phyloP scores from a whole-genome alignment of 805 yeast species.

The Wickerhamomyces bovis region DNA sequence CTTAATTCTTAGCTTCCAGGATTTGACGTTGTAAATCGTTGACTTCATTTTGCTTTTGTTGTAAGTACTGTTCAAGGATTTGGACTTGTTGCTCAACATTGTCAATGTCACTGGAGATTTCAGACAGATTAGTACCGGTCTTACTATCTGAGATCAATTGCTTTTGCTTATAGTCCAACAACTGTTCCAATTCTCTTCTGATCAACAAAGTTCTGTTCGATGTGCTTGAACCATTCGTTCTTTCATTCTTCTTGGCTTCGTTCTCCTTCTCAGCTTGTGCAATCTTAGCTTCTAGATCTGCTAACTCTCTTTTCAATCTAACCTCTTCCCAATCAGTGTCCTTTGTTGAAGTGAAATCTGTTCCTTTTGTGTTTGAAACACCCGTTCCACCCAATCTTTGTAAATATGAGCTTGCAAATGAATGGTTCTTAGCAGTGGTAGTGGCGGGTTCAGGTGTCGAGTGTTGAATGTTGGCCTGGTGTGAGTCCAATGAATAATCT shows the following conservation, averaged over 20 bases:
- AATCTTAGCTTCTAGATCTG: conserved; percentile 65
- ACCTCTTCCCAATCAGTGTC: conserved; percentile 95
- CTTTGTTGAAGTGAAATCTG: conserved; percentile 60
- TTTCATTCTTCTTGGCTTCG: conserved; percentile 29
- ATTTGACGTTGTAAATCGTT: conserved; percentile 39
- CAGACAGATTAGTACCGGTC: conserved; percentile 33
- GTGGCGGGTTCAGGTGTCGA: conserved; percentile 13
- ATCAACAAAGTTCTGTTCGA: conserved; percentile 27
- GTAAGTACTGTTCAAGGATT: conserved; percentile 63
- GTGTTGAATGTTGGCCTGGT: conserved; percentile 35
- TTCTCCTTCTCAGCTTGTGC: conserved; percentile 48
- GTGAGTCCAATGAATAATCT: conserved; percentile 56
- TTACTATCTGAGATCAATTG: conserved; percentile 39
- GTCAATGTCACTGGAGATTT: conserved; percentile 55
- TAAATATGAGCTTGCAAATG: conserved; percentile 51
- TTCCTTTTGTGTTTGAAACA: conserved; percentile 39
- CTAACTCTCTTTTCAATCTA: conserved; percentile 69
- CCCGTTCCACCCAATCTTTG: conserved; percentile 48
- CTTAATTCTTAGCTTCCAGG: conserved; percentile 15
- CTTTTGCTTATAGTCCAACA: conserved; percentile 69
- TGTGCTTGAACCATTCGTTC: conserved; percentile 19
- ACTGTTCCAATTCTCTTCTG: conserved; percentile 70
- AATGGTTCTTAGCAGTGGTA: conserved; percentile 17
- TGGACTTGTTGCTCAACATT: conserved; percentile 72
- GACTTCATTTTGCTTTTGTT: conserved; percentile 56